Evolutionary conservation across 2,329 filamentous ascomycete genomes (phyloP).

Genomic region (Ophiostoma quercus): DNA sequence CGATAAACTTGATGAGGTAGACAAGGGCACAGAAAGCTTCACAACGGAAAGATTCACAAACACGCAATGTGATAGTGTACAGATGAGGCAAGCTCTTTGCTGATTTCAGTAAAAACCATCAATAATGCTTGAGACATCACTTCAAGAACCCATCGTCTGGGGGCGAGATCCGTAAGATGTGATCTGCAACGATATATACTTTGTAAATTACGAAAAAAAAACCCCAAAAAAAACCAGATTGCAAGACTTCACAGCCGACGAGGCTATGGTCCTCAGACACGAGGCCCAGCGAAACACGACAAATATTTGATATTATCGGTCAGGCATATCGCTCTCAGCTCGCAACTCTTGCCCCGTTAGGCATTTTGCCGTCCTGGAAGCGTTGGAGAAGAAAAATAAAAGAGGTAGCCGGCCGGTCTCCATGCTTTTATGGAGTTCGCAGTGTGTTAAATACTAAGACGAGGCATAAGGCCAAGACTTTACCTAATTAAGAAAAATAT

Average conservation of each 20-base stretch:
- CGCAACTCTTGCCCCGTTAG: neutral
- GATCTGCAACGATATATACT: neutral
- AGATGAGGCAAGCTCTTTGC: too few relatives aligned
- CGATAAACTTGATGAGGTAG: too few relatives aligned
- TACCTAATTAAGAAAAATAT: too few relatives aligned
- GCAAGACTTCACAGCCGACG: too few relatives aligned
- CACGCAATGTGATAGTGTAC: too few relatives aligned
- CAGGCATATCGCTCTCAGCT: neutral
- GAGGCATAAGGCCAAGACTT: neutral
- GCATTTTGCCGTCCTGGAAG: neutral
- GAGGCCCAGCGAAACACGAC: too few relatives aligned
- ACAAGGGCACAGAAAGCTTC: too few relatives aligned
- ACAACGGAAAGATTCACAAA: too few relatives aligned
- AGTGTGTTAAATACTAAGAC: neutral
- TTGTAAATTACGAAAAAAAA: neutral
- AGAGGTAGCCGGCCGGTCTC: neutral
- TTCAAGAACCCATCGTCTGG: neutral
- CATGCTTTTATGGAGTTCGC: neutral
- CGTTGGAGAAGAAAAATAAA: neutral
- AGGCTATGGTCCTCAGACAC: too few relatives aligned
- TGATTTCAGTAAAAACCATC: too few relatives aligned
- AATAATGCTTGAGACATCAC: neutral
- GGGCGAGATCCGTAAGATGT: neutral
- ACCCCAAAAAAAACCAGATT: too few relatives aligned
- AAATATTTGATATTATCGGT: too few relatives aligned